Percentiles rank a stretch among this genome's conserved stretches.
Evolutionary conservation across 108 stramenopile species (phyloP).

Genomic region (Nitzschia putrida): DNA sequence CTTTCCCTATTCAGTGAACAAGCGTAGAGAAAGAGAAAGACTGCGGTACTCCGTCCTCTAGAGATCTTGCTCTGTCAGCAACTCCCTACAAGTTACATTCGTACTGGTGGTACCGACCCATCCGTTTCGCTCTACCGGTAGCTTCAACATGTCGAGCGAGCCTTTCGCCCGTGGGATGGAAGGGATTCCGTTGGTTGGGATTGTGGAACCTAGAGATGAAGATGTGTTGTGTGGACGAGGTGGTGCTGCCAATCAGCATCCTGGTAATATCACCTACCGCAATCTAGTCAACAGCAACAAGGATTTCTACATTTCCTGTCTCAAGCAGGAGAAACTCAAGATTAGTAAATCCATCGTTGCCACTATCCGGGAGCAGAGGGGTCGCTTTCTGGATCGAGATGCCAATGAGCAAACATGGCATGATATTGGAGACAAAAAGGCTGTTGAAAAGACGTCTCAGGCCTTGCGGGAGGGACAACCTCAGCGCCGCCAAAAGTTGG

Average conservation of each 20-base stretch:
- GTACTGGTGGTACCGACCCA: background rate
- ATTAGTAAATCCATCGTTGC: conserved; percentile 77
- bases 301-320: conserved; percentile 50
- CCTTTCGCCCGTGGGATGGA: conserved; percentile 8
- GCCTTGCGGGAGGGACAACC: conserved; percentile 79
- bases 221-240: conserved; percentile 82
- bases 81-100: background rate
- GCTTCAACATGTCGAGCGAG: background rate
- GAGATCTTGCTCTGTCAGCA: too few species aligned
- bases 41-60: too few species aligned
- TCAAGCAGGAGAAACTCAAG: conserved; percentile 67
- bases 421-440: conserved; percentile 78
- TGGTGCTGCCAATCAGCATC: conserved; percentile 62
- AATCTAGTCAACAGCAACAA: conserved; percentile 56
- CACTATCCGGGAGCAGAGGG: conserved; percentile 73
- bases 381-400: conserved; percentile 77
- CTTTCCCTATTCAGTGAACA: too few species aligned
- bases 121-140: background rate
- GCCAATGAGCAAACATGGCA: conserved; percentile 43
- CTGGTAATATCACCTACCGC: conserved; percentile 76
- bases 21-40: too few species aligned
- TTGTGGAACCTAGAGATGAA: conserved; percentile 38
- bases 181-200: conserved; percentile 11
- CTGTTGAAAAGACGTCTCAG: conserved; percentile 79
- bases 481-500: conserved; percentile 66